Evolutionary conservation across 1,284 basidiomycete species (phyloP), one percentile per base, ranked within the genome.

Genomic region (Fomes fomentarius): DNA sequence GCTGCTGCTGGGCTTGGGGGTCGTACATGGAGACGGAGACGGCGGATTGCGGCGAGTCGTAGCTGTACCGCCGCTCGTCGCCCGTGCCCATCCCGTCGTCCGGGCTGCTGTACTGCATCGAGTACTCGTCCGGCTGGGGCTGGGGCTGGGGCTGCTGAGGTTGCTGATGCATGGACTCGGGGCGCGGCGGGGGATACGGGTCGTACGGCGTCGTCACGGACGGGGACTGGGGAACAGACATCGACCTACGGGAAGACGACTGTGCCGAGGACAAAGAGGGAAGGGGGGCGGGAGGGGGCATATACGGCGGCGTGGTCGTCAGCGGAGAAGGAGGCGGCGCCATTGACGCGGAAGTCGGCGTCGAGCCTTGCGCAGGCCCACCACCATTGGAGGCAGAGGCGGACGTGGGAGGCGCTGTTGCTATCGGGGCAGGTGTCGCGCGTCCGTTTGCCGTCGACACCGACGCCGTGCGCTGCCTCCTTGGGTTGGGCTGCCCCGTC

Each of bases 391-490:
- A 11, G 14, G 21, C 30, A n/a, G 50, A 12, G 41, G 38, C 38
- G 7, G 47, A 40, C 9, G 2, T 28, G 1, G 47, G 39, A 15
- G 43, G 43, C 17, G 47, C 44, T 5, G 57, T 33, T 2, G 58
- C 40, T 22, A 44, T n/a, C 10, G 55, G 52, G 1, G 60, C 41
- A 26, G 46, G 45, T 22, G 56, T 54, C n/a, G 50, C 50, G 9
- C 42, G 40, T 10, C 54, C 47, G 15, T 51, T 44, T n/a, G n/a
- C n/a, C 40, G 52, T 52, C 12, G 66, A 61, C 33, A 63, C 54
- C 15, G 64, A 64, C 50, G 59, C 54, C 4, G 65, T 66, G 22
- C 66, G 62, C 51, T 54, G 64, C 25, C 63, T 57, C 34, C 55
- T 28, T 12, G 56, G 35, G 1, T 51, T 45, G 24, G 63, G 56